Evolutionary conservation across 495 filamentous ascomycete genomes (phyloP).

Genomic region (Hypoxylon trugodes): DNA sequence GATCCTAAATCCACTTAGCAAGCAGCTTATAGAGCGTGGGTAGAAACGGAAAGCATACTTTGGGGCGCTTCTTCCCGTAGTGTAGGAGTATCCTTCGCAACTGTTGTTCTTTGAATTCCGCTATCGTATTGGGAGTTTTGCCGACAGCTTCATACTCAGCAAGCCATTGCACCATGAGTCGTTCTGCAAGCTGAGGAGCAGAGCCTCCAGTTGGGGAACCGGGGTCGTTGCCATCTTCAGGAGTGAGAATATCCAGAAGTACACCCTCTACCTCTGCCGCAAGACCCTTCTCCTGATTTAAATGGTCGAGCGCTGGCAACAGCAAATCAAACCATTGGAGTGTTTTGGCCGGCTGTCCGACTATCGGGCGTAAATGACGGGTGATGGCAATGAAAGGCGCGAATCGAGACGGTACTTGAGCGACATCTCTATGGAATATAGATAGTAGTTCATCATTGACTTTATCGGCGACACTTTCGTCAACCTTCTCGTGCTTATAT

Average conservation of each 20-base stretch:
- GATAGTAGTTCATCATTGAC: slow-evolving; percentile 72
- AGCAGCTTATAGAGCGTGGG: neutral
- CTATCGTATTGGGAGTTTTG: slow-evolving; percentile 50
- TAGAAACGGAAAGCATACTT: slow-evolving; percentile 53
- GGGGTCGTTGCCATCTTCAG: slow-evolving; percentile 62
- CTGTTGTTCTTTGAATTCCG: slow-evolving; percentile 64
- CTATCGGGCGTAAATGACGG: slow-evolving; percentile 64
- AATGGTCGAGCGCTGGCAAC: slow-evolving; percentile 64
- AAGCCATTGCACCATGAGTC: slow-evolving; percentile 68
- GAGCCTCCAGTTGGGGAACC: slow-evolving; percentile 49
- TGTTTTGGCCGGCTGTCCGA: slow-evolving; percentile 61
- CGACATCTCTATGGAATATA: slow-evolving; percentile 66
- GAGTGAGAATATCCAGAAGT: slow-evolving; percentile 64
- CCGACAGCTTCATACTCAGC: slow-evolving; percentile 57
- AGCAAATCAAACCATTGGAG: slow-evolving; percentile 74
- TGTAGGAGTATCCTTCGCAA: slow-evolving; percentile 61
- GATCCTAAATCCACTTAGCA: slow-evolving; percentile 56
- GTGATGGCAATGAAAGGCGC: slow-evolving; percentile 69
- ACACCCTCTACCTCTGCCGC: slow-evolving; percentile 65
- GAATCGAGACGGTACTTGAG: slow-evolving; percentile 60
- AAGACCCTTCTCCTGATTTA: slow-evolving; percentile 65
- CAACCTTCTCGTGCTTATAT: slow-evolving; percentile 63
- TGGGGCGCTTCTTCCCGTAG: slow-evolving; percentile 72
- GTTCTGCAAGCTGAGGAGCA: slow-evolving; percentile 57
- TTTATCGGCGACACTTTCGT: slow-evolving; percentile 66